Base-by-base conservation (phyloP, 2,329 filamentous ascomycete species). In the Monascus ruber region DNA sequence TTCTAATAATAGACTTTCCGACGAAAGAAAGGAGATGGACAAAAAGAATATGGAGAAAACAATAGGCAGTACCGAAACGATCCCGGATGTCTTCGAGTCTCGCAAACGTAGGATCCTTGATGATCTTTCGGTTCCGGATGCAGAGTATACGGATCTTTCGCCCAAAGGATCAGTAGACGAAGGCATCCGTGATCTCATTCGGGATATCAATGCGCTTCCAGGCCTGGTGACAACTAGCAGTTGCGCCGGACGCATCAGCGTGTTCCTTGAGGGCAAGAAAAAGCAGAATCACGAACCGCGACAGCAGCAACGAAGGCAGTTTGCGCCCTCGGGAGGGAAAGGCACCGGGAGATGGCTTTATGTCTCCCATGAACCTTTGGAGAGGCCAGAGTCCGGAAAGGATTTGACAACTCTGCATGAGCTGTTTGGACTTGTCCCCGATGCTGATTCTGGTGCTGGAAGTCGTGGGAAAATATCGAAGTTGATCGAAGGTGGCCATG, bases 181-280 rank as follows among this genome's bases (percentile, higher is more conserved):
- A 35, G 82, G 79, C 1, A 87, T 96, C 48, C 74, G 81, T 35
- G 72, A 79, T 24, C 68, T 95, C 39, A 87, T 96, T 44, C 71
- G 73, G 37, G 77, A 83, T 48, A 81, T 96, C 58, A 96, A 96
- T 61, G 59, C 53, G 1, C 56, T 81, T 5, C 73, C 79, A 1
- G 86, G 85, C 1, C 74, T 88, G 32, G 86, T 93, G 28, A 95
- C 89, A 1, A 95, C 88, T 2, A 94, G 87, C 63, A 94, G 87
- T 61, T 96, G 89, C 59, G 84, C 86, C 2, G 89, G 89, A 1
- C 72, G 89, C 38, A 76, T 93, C 35, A 88, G 83, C 47, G 83
- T 95, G 4, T 96, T 93, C 54, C 68, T 93, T 1, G 89, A 95
- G 64, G 88, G 88, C 1, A 33, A 34, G 25, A 45, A 53, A 34